phyloP scores from a whole-genome alignment of 208 protist species.

The Plasmodiophora brassicae region DNA sequence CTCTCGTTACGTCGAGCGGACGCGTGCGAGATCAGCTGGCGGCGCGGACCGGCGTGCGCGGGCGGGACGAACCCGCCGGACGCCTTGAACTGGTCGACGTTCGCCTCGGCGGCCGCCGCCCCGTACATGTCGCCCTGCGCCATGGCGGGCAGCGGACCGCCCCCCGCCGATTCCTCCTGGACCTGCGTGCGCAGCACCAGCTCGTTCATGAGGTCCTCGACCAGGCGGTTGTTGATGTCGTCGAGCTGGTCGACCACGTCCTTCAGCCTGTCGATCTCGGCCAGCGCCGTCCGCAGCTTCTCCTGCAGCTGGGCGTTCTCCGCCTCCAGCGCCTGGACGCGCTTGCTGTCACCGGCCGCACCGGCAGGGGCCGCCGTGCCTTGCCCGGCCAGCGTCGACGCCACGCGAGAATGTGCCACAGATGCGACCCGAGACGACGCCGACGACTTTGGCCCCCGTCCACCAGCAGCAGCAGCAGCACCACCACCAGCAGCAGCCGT shows the following conservation, averaged over 20 bases:
- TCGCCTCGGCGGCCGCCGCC: neutral
- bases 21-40: neutral
- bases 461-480: neutral
- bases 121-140: neutral
- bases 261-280: neutral
- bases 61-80: neutral
- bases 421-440: too few species aligned
- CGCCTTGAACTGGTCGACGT: neutral
- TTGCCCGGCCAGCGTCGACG: too few species aligned
- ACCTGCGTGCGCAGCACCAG: neutral
- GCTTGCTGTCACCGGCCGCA: neutral
- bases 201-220: conserved; percentile 35
- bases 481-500: neutral
- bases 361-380: too few species aligned
- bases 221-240: conserved; percentile 29
- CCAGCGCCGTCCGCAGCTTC: neutral
- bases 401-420: too few species aligned
- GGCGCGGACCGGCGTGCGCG: neutral
- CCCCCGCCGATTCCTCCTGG: neutral
- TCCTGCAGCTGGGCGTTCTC: neutral
- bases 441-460: too few species aligned
- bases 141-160: neutral
- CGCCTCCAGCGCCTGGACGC: neutral
- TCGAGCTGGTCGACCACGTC: conserved; percentile 21
- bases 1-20: neutral